Evolutionary conservation across 768 basidiomycete species (phyloP), one percentile per base, ranked within the genome.

Genomic region (Lyophyllum decastes): DNA sequence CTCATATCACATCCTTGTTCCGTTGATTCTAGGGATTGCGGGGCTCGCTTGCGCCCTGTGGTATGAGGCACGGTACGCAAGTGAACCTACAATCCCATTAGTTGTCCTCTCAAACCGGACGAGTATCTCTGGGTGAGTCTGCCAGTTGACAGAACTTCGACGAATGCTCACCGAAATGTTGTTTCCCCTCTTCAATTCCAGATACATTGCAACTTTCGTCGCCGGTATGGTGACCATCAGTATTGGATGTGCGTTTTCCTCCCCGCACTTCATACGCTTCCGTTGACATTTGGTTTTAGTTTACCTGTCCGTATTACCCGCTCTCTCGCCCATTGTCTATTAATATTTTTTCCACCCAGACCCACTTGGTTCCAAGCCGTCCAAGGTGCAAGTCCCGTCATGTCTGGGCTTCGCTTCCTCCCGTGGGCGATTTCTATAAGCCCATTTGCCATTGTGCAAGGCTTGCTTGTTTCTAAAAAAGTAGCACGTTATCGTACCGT

Each of bases 341-440:
- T 46, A 21, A 21, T 22, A 19, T 14, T 19, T 12, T 21, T 21
- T 17, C n/a, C n/a, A 44, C 6, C 17, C 25, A 57, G 56, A 8
- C 56, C 56, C 8, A 57, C 49, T 24, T 57, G 56, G 56, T 78
- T 78, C 61, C 79, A 80, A 56, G 71, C 78, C 1, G 70, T 70
- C 17, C 72, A 71, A 53, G 68, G 55, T 10, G 73, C 70, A 0
- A 64, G 64, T 1, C 74, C 80, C 0, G 59, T 78, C n/a, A 50
- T 61, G 0, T 72, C 73, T 5, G 76, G 78, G 1, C 54, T 77
- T 1, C 67, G 72, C 35, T 51, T 76, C 21, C 69, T 80, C 44
- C 68, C 70, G 2, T 54, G 69, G 27, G 67, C 69, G 2, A 63
- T 73, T 21, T 64, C 69, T 2, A 69, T 78, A 33, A 73, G 76